phyloP scores from a whole-genome alignment of 225 moss, liverwort and hornwort species.

The Climacium dendroides region DNA sequence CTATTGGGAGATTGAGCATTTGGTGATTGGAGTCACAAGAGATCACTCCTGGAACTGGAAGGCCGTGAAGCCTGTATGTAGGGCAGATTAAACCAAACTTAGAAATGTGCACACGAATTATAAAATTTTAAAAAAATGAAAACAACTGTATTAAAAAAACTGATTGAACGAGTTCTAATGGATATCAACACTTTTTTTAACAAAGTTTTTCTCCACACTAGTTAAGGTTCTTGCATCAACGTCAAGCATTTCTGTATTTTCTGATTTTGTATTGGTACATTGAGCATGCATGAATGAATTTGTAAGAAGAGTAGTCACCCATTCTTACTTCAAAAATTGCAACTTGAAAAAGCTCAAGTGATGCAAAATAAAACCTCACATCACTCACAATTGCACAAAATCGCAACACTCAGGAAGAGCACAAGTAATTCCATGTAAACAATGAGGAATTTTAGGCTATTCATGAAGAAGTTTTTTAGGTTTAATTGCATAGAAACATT shows the following conservation, averaged over 20 bases:
- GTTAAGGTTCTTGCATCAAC: background rate
- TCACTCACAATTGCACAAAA: background rate
- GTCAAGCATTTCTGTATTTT: rapidly evolving
- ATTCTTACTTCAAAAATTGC: background rate
- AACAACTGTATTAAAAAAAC: background rate
- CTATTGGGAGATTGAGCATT: too few species aligned
- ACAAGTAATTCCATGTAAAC: background rate
- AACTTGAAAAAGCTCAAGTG: background rate
- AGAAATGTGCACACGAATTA: background rate
- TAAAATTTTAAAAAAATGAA: background rate
- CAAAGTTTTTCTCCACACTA: background rate
- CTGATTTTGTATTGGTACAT: background rate
- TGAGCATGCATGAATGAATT: background rate
- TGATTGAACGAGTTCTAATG: background rate
- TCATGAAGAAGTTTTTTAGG: background rate
- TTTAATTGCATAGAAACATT: background rate
- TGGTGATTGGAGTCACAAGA: too few species aligned
- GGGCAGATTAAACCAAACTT: too few species aligned
- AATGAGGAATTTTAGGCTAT: background rate
- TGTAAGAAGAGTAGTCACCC: background rate
- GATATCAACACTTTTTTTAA: background rate
- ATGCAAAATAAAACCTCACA: background rate
- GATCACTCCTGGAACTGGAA: too few species aligned
- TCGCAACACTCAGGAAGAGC: background rate
- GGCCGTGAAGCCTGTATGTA: too few species aligned